These are phyloP conservation scores for Amphichorda felina DNA, from an alignment of 2,329 filamentous ascomycete genomes.

Conservation along the genomic window DNA sequence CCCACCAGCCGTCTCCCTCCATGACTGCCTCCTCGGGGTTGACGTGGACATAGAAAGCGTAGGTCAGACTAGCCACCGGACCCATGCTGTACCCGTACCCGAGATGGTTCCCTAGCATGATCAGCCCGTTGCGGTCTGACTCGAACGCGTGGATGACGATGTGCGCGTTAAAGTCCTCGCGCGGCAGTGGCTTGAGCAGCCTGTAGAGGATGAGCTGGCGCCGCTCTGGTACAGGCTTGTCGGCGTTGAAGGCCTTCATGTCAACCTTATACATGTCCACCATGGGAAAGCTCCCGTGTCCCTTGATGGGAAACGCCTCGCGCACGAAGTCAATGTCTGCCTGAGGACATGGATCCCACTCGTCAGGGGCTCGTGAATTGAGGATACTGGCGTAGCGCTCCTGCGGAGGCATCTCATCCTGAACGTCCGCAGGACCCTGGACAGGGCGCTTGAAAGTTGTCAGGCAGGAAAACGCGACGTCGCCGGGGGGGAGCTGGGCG, in stretches of 20 bases:
- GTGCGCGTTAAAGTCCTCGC: slow-evolving; percentile 29
- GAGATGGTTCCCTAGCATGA: slow-evolving; percentile 37
- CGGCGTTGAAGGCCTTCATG: slow-evolving; percentile 31
- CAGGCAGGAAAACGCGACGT: slow-evolving; percentile 36
- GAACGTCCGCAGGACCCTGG: slow-evolving; percentile 20
- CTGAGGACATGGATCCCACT: slow-evolving; percentile 33
- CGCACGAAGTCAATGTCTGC: slow-evolving; percentile 30
- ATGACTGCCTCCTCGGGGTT: slow-evolving; percentile 36
- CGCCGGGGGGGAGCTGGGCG: slow-evolving; percentile 21
- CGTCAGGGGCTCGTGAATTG: slow-evolving; percentile 17
- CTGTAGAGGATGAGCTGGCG: slow-evolving; percentile 39
- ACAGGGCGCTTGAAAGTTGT: slow-evolving; percentile 37
- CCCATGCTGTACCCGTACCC: slow-evolving; percentile 30
- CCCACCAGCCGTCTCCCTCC: slow-evolving; percentile 36
- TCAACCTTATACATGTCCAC: slow-evolving; percentile 45
- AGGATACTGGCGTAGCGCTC: slow-evolving; percentile 29
- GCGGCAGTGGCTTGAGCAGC: slow-evolving; percentile 28
- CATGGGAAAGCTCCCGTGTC: slow-evolving; percentile 32
- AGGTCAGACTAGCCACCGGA: slow-evolving; percentile 33
- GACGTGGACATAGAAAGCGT: slow-evolving; percentile 39
- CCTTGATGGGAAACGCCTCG: slow-evolving; percentile 19
- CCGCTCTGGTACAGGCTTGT: slow-evolving; percentile 27
- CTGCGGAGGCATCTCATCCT: slow-evolving; percentile 26
- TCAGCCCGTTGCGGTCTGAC: slow-evolving; percentile 40
- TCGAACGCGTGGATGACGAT: slow-evolving; percentile 36